A percentile compares a stretch with the other conserved stretches of the same genome.
Evolutionary conservation across 2,329 filamentous ascomycete species (phyloP).

Genomic region (Clarireedia monteithiana): DNA sequence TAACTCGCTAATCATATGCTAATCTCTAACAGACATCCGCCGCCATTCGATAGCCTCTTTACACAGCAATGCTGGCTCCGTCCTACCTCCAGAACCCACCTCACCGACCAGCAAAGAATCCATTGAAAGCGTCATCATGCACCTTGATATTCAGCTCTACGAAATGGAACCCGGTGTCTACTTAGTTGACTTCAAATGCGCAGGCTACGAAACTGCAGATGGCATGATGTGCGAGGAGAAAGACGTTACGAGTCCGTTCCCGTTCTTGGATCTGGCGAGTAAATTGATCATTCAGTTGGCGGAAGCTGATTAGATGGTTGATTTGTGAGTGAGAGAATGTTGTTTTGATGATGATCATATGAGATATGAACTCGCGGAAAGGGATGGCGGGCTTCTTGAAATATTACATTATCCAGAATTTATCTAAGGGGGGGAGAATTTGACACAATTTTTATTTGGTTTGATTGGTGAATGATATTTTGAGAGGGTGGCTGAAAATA

Average conservation of each 20-base stretch:
- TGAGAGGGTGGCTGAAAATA: too few species aligned
- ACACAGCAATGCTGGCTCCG: conserved; percentile 26
- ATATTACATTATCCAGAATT: neutral
- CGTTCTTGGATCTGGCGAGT: conserved; percentile 89
- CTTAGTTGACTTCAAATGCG: conserved; percentile 97
- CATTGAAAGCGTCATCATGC: conserved; percentile 61
- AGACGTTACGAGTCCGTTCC: conserved; percentile 89
- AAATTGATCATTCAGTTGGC: conserved; percentile 89
- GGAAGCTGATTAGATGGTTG: conserved; percentile 53
- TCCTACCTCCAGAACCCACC: conserved; percentile 17
- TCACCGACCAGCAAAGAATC: conserved; percentile 14
- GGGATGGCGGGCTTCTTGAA: neutral
- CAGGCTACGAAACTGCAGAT: conserved; percentile 79
- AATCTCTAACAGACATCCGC: conserved; percentile 39
- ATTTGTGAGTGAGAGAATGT: neutral
- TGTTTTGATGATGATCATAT: neutral
- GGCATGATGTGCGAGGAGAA: conserved; percentile 80
- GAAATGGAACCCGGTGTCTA: conserved; percentile 88
- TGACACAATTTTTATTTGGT: too few species aligned
- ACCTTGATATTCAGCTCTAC: conserved; percentile 94
- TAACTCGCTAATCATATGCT: conserved; percentile 34
- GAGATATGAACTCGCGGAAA: neutral
- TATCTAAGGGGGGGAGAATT: too few species aligned
- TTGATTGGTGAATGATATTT: too few species aligned
- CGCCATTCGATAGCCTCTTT: conserved; percentile 29